Base-by-base conservation (phyloP, 257 asterid species). In the Galeopsis tetrahit region DNA sequence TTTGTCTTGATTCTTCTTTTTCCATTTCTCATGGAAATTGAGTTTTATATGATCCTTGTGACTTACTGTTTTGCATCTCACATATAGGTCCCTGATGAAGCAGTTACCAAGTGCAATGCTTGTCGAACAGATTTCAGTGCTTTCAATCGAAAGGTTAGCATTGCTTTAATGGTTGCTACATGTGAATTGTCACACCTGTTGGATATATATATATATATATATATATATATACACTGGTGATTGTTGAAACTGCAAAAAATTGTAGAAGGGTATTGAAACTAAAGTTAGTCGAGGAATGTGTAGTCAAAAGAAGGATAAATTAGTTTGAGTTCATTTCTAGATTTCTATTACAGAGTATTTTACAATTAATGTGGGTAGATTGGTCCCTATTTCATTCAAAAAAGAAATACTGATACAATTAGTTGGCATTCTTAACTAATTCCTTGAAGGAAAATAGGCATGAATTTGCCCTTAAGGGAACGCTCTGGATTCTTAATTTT, bases 71-170 rank as follows among this genome's bases (percentile, higher is more conserved):
- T 62, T 32, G 15, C 79, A 56, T 65, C 64, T 68, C 34, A 2
- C 42, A 15, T 74, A 67, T 77, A 90, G 97, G 97, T 90, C 77
- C 98, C 97, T 57, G 98, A 93, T 82, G 98, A 90, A 68, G 93
- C 89, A 81, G 91, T 78, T 66, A 80, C 82, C 66, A 89, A 89
- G 73, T 93, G 98, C 82, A 79, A 77, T 55, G 81, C 84, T 63
- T 93, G 97, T 63, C 61, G 81, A 60, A n/a, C 86, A 56, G 89
- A 83, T 79, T 93, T 93, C 69, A 89, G 77, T 80, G 96, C 97
- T 60, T 93, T 93, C 66, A 82, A 79, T 76, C 77, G 98, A 69
- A 89, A 73, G 98, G 98, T 90, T 63, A 68, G 85, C 68, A 63
- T 84, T 52, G 13, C 69, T 68, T 53, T 7, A 53, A n/a, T 74